These are phyloP conservation scores for Stephania japonica DNA, from an alignment of 164 flowering plant species.

Conservation along the genomic window DNA sequence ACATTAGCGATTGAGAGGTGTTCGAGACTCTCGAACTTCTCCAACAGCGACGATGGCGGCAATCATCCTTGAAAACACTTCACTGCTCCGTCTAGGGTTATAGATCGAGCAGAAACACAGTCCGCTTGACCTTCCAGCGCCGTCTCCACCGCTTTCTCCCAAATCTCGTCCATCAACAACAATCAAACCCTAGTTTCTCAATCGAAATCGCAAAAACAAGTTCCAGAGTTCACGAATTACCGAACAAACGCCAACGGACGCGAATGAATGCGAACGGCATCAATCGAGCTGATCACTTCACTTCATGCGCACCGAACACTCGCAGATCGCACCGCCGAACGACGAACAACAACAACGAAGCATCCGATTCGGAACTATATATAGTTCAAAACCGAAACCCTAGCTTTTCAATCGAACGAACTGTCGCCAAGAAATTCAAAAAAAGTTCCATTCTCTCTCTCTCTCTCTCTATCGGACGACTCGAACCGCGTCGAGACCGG, in stretches of 20 bases:
- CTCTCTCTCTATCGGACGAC: background rate
- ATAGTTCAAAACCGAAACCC: background rate
- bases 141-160: conserved; percentile 88
- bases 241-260: background rate
- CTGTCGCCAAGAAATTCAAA: background rate
- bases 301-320: background rate
- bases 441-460: background rate
- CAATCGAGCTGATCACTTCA: background rate
- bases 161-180: conserved; percentile 77
- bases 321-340: background rate
- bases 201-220: background rate
- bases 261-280: background rate
- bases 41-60: conserved; percentile 60
- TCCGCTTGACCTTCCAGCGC: conserved; percentile 79
- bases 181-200: conserved; percentile 22
- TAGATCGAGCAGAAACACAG: conserved; percentile 34
- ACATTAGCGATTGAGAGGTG: conserved; percentile 82
- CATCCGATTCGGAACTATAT: background rate
- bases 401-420: background rate
- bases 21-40: conserved; percentile 61
- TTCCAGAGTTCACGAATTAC: background rate
- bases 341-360: background rate
- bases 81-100: conserved; percentile 87
- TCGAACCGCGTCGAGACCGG: no score
- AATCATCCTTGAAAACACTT: conserved; percentile 81